phyloP scores from a whole-genome alignment of 2,329 filamentous ascomycete genomes.

The Pezicula rhizophila region DNA sequence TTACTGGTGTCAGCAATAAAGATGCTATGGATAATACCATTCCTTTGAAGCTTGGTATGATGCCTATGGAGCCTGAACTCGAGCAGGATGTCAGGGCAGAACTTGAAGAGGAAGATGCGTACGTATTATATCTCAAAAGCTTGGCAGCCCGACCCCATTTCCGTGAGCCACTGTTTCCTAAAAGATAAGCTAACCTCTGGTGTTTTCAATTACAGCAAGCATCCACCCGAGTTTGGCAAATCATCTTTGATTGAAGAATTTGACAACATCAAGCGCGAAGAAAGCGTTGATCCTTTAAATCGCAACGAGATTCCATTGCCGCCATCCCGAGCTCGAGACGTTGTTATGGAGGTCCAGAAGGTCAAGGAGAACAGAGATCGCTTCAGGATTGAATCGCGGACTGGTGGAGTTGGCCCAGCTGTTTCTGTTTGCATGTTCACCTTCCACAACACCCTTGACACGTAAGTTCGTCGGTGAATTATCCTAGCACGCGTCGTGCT shows the following conservation, averaged over 20 bases:
- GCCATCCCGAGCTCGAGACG: constrained; percentile 80
- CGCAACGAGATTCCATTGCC: constrained; percentile 79
- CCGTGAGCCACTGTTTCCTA: no score
- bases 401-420: constrained; percentile 74
- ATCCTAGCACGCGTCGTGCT: background rate
- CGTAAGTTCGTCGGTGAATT: constrained; percentile 46
- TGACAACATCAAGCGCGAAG: constrained; percentile 85
- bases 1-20: constrained; percentile 55
- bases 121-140: no score
- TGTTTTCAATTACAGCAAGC: constrained; percentile 30
- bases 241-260: constrained; percentile 79
- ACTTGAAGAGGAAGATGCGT: constrained; percentile 75
- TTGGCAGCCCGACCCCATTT: no score
- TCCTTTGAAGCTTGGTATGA: constrained; percentile 67
- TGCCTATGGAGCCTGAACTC: constrained; percentile 78
- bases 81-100: constrained; percentile 83
- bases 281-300: constrained; percentile 74
- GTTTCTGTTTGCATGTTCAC: constrained; percentile 96
- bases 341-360: constrained; percentile 90
- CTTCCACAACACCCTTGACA: constrained; percentile 92
- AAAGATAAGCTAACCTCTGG: no score
- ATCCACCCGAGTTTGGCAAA: constrained; percentile 65
- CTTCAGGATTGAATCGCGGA: constrained; percentile 79
- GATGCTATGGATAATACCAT: constrained; percentile 51
- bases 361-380: constrained; percentile 89